These are phyloP conservation scores for Ulota crispa DNA, from an alignment of 225 moss, liverwort and hornwort species.

Conservation along the genomic window DNA sequence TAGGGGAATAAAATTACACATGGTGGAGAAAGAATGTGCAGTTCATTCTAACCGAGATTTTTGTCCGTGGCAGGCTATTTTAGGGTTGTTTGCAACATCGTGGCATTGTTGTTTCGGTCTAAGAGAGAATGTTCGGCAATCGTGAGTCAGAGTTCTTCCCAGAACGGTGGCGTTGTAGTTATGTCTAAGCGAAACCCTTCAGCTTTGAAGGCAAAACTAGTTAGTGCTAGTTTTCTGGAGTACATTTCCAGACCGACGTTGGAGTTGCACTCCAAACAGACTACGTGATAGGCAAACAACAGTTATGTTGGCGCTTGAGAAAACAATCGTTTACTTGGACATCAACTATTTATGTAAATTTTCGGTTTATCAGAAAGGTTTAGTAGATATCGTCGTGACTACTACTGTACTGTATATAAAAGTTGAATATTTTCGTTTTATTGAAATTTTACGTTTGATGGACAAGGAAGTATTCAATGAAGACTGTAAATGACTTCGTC, in stretches of 20 bases:
- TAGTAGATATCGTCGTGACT: too few species aligned
- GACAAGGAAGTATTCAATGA: not conserved
- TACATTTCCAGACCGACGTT: not conserved
- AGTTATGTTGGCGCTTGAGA: not conserved
- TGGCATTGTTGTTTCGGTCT: slow-evolving; percentile 1
- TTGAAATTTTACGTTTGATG: not conserved
- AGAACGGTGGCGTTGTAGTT: not conserved
- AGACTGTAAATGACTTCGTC: not conserved
- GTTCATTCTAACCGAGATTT: too few species aligned
- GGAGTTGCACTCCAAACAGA: not conserved
- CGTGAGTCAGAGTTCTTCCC: not conserved
- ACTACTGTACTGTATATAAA: not conserved
- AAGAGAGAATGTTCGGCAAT: slow-evolving; percentile 11
- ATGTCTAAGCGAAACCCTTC: not conserved
- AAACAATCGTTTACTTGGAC: too few species aligned
- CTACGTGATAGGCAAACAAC: not conserved
- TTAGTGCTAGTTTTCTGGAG: not conserved
- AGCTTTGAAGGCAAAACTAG: not conserved
- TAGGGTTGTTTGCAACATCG: not conserved
- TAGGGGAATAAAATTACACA: too few species aligned
- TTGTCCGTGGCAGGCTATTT: too few species aligned
- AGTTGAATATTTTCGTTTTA: too few species aligned
- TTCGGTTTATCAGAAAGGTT: too few species aligned
- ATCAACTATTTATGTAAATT: not conserved
- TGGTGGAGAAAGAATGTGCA: too few species aligned